Base-by-base conservation (phyloP, 2,329 filamentous ascomycete species). In the Diplodia corticola region DNA sequence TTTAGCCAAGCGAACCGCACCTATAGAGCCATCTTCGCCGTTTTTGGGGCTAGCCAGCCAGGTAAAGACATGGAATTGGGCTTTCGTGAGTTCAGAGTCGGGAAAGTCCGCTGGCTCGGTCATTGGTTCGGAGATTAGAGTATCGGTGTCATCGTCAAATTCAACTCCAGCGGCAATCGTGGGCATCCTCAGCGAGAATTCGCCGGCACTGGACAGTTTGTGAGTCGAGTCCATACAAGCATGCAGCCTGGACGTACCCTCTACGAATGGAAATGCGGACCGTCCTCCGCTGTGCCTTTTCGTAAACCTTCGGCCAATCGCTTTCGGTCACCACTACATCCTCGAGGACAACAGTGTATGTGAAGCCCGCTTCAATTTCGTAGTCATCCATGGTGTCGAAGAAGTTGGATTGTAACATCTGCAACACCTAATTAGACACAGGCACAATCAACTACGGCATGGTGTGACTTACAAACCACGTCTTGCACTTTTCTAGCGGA, bases 381-480 rank as follows among this genome's bases (percentile, higher is more conserved):
- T 44, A 20, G 40, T 44, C 40, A 20, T 9, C 13, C 24, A 49
- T 30, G 4, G 28, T 17, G 1, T 49, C 26, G 4, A 35, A 33
- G 1, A 61, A 20, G 15, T 49, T 61, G 7, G 44, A n/a, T 5
- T 15, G n/a, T 5, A 61, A 24, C 4, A 61, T 28, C 57, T 61
- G 17, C 17, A 26, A 13, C 5, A 6, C 9, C 24, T 15, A 12
- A n/a, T 46, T 2, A 60, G 37, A 26, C 13, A 24, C 7, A 4
- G 4, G 17, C 40, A 44, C 35, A 5, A 40, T 40, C 35, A 17
- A 5, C 2, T 5, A 40, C 35, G 35, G 35, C 35, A 17, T n/a
- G 17, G n/a, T 15, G 12, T 6, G 13, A 35, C 57, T 49, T 30
- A 61, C 57, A 61, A 61, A 61, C 57, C 57, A 61, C 22, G 57